Base-by-base conservation (phyloP, 441 rosid species). In the Pelargonium cotyledonis region DNA sequence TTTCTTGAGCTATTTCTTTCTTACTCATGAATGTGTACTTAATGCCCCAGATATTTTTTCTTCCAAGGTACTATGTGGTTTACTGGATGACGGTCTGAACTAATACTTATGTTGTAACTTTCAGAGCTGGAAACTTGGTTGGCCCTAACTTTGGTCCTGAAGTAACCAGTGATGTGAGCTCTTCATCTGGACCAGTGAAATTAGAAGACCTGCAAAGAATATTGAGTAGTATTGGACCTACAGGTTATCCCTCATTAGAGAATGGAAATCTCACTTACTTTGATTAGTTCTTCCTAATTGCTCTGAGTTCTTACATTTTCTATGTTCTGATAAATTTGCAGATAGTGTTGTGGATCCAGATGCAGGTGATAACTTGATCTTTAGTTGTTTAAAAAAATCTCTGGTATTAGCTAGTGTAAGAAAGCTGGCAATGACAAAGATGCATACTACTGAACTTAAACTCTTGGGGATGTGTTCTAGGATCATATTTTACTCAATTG, bases 151-250 rank as follows among this genome's bases (percentile, higher is more conserved):
- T 82, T 67, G 88, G 88, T 73, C 73, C 87, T 67, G 97, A 88
- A 81, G 85, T 80, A 66, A 80, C 74, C 60, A 88, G 92, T 72
- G 94, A 84, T 63, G 90, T 86, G 74, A 73, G 87, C 74, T 86
- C 97, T 74, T 87, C 96, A 16, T 82, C 87, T 44, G 96, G 96
- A 74, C 94, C 97, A 18, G 96, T 94, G 55, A 88, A 82, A 81
- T 78, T 91, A 81, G 89, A 85, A 77, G 97, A 89, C 80, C 78
- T 94, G 80, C 92, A 86, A 82, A 87, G 97, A 80, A 94, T 94
- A 75, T 84, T 94, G 79, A 87, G 87, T 85, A 88, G 82, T 78
- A 85, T 94, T 40, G 91, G 77, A 10, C 86, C 95, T 72, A 79
- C 76, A 76, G 96, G 97, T 88, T 80, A 64, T n/a, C 67, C 65